Base-by-base conservation (phyloP, 176 grass and related monocot genomes). In the Oryza nivara region DNA sequence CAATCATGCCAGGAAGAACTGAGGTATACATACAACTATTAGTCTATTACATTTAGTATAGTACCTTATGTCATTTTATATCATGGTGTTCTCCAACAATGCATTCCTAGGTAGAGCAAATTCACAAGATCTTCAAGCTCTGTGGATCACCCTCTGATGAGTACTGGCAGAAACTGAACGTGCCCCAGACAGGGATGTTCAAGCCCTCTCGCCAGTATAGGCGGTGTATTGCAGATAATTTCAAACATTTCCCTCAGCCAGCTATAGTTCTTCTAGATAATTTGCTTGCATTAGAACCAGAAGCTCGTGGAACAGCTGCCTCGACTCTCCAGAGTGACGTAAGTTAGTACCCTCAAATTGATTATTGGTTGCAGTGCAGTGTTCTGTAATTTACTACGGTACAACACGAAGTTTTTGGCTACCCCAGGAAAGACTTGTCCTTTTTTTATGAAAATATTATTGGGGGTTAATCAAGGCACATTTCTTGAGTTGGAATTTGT, bases 81-180 rank as follows among this genome's bases (percentile, higher is more conserved):
- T 65, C 46, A 20, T 74, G 75, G 36, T 79, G 58, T 43, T 19
- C 10, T 61, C n/a, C 85, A 54, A 69, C 48, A 72, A 86, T 84
- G 16, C 20, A 22, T 73, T 86, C 63, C 12, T 88, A 98, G 95
- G 95, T 98, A 49, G 95, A 98, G 80, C 92, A 98, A 95, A 88
- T 98, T 45, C 95, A 98, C 83, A 95, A 81, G 86, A 98, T 98
- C 85, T 95, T 98, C 76, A 98, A 98, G 80, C 92, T 95, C 30
- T 95, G 92, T 17, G 95, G 95, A 34, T 98, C 92, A 35, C 95
- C 95, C 15, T 86, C 82, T 51, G 83, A 90, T 28, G 87, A 92
- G 11, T 98, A 95, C 46, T 98, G 92, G 95, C 73, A 87, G 58
- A 98, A 89, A 86, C 58, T 88, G 28, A 90, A 98, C 84, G 73